Evolutionary conservation across 306 rosid species (phyloP).

Genomic region (Vigna unguiculata): DNA sequence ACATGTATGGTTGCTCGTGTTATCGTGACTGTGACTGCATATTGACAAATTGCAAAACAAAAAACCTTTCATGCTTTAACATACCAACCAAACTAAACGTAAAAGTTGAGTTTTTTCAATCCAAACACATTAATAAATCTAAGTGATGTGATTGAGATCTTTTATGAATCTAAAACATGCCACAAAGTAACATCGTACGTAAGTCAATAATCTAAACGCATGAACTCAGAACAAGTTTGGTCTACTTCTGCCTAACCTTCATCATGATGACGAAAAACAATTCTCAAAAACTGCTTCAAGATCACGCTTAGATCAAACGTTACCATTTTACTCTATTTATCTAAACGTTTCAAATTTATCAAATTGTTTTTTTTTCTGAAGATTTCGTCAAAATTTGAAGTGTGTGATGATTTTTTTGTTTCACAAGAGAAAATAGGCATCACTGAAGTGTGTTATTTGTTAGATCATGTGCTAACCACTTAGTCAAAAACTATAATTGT

Average conservation of each 20-base stretch:
- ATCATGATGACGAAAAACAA: not conserved
- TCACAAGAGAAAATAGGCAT: not conserved
- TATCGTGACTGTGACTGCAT: slow-evolving; percentile 30
- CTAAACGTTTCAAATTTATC: not conserved
- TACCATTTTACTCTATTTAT: slow-evolving; percentile 1
- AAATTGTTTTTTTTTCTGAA: not conserved
- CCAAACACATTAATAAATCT: not conserved
- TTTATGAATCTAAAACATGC: slow-evolving; percentile 40
- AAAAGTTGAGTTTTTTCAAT: slow-evolving; percentile 30
- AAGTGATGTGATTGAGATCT: slow-evolving; percentile 46
- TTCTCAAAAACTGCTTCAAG: slow-evolving; percentile 26
- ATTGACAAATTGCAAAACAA: slow-evolving; percentile 23
- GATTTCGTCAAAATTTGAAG: not conserved
- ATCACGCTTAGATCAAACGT: slow-evolving; percentile 4
- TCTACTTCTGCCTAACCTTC: slow-evolving; percentile 35
- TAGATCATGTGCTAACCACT: no score
- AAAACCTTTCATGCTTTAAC: not conserved
- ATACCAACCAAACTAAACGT: not conserved
- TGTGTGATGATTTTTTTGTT: not conserved
- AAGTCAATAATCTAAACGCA: slow-evolving; percentile 35
- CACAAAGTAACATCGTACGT: not conserved
- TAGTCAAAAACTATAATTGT: no score
- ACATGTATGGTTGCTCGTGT: slow-evolving; percentile 19
- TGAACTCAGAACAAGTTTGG: slow-evolving; percentile 1
- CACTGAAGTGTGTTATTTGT: not conserved